These are phyloP conservation scores for Fusarium algeriense DNA, from an alignment of 2,329 filamentous ascomycete species.

Conservation along the genomic window DNA sequence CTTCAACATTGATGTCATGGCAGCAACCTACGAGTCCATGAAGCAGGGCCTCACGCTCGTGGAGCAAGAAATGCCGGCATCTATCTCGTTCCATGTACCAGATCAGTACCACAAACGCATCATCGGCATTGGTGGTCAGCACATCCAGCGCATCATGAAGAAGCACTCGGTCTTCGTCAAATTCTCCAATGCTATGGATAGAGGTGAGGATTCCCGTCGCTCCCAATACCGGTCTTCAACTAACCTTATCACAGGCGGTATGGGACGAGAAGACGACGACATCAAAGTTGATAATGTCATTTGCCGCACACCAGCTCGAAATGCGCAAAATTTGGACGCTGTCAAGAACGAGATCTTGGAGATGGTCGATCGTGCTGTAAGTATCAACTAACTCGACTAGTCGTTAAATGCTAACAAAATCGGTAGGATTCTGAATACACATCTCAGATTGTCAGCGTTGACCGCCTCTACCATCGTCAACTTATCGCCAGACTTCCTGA, in stretches of 20 bases:
- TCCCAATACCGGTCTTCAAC: conserved; percentile 9
- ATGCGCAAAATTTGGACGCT: conserved; percentile 94
- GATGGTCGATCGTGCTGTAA: conserved; percentile 94
- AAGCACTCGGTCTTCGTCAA: conserved; percentile 99
- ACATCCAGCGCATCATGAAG: conserved; percentile 99
- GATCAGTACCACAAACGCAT: conserved; percentile 99
- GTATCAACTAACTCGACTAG: conserved; percentile 48
- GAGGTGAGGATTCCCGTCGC: conserved; percentile 64
- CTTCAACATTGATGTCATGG: conserved; percentile 98
- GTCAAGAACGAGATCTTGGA: conserved; percentile 99
- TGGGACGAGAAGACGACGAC: conserved; percentile 96
- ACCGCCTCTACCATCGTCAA: conserved; percentile 94
- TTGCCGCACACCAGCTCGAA: conserved; percentile 95
- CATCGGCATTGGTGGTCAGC: conserved; percentile 97
- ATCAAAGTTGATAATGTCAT: conserved; percentile 99
- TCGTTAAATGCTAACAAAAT: conserved; percentile 12
- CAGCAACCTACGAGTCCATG: conserved; percentile 90
- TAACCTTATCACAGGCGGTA: conserved; percentile 61
- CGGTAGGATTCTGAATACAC: conserved; percentile 94
- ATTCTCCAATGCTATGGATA: conserved; percentile 99
- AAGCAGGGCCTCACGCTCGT: conserved; percentile 93
- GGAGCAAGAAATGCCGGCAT: conserved; percentile 98
- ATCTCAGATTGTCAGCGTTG: conserved; percentile 91
- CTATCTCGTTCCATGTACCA: conserved; percentile 98
- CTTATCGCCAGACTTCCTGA: conserved; percentile 88